These are phyloP conservation scores for Gynochthodes officinalis DNA, from an alignment of 257 asterid genomes.

Conservation along the genomic window DNA sequence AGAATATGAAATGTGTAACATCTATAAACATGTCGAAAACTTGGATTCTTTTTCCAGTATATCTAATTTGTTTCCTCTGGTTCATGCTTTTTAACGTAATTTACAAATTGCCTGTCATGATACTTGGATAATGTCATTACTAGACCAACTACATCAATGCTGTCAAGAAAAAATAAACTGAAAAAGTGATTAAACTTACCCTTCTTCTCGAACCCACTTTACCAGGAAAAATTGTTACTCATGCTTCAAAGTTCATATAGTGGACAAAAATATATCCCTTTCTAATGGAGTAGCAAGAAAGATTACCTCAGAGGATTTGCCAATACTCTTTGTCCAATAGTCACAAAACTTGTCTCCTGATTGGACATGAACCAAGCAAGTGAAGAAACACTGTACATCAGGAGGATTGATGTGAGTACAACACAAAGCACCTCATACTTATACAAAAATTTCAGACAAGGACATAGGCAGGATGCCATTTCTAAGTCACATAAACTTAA, in stretches of 20 bases:
- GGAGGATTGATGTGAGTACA: conserved; percentile 30
- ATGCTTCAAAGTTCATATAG: background rate
- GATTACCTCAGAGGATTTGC: conserved; percentile 86
- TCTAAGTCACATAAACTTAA: background rate
- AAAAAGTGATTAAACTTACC: background rate
- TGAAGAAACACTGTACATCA: conserved; percentile 79
- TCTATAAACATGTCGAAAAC: background rate
- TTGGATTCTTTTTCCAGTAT: background rate
- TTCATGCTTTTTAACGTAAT: background rate
- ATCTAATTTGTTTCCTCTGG: background rate
- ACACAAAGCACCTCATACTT: background rate
- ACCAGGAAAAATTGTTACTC: background rate
- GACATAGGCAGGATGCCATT: conserved; percentile 8
- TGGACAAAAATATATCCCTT: background rate
- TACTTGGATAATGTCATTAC: background rate
- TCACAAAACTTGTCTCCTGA: conserved; percentile 98
- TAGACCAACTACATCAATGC: background rate
- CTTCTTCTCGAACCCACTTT: background rate
- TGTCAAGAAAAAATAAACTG: background rate
- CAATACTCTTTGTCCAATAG: conserved; percentile 92
- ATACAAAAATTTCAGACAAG: no score
- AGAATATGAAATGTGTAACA: background rate
- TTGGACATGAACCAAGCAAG: conserved; percentile 99
- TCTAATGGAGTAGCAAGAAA: background rate
- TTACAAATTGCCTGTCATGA: background rate